Base-by-base conservation (phyloP, 2,329 filamentous ascomycete species). In the Aspergillus pseudoviridinutans region DNA sequence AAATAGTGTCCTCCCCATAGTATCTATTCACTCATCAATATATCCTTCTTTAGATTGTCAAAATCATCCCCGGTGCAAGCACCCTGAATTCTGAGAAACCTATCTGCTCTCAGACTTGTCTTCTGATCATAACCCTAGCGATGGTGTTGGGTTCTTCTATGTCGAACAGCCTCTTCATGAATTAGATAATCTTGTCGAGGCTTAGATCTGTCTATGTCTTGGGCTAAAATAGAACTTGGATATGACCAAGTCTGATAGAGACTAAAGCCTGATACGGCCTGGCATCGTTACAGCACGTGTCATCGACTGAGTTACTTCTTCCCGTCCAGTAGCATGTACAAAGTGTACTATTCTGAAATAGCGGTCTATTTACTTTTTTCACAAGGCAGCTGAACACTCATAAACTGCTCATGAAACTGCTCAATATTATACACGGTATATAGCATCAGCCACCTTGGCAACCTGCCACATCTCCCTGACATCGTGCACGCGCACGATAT, bases 401-500 rank as follows among this genome's bases (percentile, higher is more conserved):
- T 28, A 28, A 9, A 28, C 27, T 28, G 27, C 8, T 3, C 8
- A 28, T 2, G 3, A 28, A 14, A 35, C 12, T 35, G 32, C 14
- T 28, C n/a, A 59, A 32, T 49, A 61, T 28, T 66, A 55, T 47
- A 64, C 66, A 65, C 90, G 82, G 84, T 90, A 96, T 55, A 97
- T 92, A n/a, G 92, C 92, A 82, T 97, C 93, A 8, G 91, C 86
- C 87, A 97, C 93, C 71, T 84, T 88, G 1, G 86, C 86, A 32
- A 96, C 92, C 74, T 91, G 83, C 44, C 77, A 80, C 93, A 97
- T 97, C 78, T 94, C 90, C 56, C 80, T 76, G 14, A 92, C 89
- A 78, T 97, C 93, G 76, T 99, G 94, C 46, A 99, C 92, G 53
- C 94, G 82, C 49, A 97, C 87, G 58, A 99, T 86, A 78, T 97